phyloP scores from a whole-genome alignment of 768 basidiomycete species.

The Leccinum ochraceum region DNA sequence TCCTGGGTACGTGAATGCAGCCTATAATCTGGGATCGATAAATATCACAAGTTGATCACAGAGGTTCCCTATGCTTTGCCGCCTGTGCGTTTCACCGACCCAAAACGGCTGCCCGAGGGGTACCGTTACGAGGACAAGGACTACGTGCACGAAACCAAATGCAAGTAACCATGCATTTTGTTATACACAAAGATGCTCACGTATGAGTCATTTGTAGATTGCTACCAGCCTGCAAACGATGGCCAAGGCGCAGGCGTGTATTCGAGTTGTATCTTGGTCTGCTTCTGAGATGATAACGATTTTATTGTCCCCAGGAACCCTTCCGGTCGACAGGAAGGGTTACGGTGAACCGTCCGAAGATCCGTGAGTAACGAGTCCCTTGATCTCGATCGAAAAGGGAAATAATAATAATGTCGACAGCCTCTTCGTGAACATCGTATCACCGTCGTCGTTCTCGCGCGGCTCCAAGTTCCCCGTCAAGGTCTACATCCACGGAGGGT shows the following conservation, averaged over 20 bases:
- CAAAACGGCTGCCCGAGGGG: slow-evolving; percentile 51
- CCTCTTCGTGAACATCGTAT: slow-evolving; percentile 64
- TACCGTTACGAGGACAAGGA: slow-evolving; percentile 61
- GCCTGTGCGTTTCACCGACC: slow-evolving; percentile 64
- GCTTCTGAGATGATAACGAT: not conserved
- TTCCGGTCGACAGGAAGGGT: slow-evolving; percentile 62
- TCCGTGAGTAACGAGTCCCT: slow-evolving; percentile 41
- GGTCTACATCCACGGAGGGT: slow-evolving; percentile 81
- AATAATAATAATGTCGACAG: slow-evolving; percentile 32
- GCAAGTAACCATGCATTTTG: slow-evolving; percentile 37
- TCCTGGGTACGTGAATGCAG: slow-evolving; percentile 49
- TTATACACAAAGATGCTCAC: not conserved
- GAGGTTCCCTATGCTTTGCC: slow-evolving; percentile 76
- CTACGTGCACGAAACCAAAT: slow-evolving; percentile 58
- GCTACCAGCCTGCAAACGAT: slow-evolving; percentile 61
- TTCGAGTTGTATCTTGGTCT: not conserved
- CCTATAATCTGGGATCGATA: not conserved
- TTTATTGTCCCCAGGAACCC: slow-evolving; percentile 36
- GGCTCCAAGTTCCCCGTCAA: slow-evolving; percentile 58
- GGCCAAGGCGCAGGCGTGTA: slow-evolving; percentile 57
- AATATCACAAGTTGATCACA: slow-evolving; percentile 25
- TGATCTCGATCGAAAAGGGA: not conserved
- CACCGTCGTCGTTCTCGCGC: slow-evolving; percentile 48
- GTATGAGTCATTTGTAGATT: slow-evolving; percentile 47
- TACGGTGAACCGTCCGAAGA: slow-evolving; percentile 69